Conservation (phyloP, 495 filamentous ascomycete genomes). For the Aspergillus sparsus region DNA sequence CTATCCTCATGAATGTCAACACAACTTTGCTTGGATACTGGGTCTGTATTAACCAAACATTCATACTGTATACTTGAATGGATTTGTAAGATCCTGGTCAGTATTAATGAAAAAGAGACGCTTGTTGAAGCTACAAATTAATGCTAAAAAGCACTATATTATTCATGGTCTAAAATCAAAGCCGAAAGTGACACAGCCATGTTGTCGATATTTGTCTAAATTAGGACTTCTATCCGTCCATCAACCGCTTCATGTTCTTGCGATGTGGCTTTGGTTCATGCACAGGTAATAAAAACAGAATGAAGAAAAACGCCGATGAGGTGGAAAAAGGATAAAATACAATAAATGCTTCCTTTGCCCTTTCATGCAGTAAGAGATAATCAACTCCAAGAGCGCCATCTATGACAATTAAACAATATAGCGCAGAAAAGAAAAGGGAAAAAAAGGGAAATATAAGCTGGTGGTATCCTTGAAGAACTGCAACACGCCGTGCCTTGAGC, state of each 20-base stretch:
- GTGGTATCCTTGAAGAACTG: slow-evolving; percentile 17
- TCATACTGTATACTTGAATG: too few relatives aligned
- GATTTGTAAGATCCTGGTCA: too few relatives aligned
- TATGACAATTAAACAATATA: slow-evolving; percentile 14
- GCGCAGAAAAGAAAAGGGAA: not conserved
- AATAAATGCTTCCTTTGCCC: slow-evolving; percentile 9
- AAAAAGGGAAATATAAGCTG: slow-evolving; percentile 4
- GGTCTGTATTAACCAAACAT: too few relatives aligned
- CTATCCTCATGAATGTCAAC: too few relatives aligned
- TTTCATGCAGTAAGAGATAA: slow-evolving; percentile 9
- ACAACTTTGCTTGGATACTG: too few relatives aligned
- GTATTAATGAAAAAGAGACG: too few relatives aligned
- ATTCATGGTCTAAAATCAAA: not conserved
- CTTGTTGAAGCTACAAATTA: too few relatives aligned
- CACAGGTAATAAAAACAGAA: not conserved
- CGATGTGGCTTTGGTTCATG: not conserved
- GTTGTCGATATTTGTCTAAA: not conserved
- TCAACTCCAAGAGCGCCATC: slow-evolving; percentile 23
- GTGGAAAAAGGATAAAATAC: slow-evolving; percentile 1
- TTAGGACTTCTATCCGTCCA: not conserved
- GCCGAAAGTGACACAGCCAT: not conserved
- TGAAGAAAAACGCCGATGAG: not conserved
- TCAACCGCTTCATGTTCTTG: not conserved
- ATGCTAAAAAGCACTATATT: too few relatives aligned
- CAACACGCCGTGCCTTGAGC: slow-evolving; percentile 22